phyloP scores from a whole-genome alignment of 176 grass and related monocot genomes.

The Bolboschoenus planiculmis region DNA sequence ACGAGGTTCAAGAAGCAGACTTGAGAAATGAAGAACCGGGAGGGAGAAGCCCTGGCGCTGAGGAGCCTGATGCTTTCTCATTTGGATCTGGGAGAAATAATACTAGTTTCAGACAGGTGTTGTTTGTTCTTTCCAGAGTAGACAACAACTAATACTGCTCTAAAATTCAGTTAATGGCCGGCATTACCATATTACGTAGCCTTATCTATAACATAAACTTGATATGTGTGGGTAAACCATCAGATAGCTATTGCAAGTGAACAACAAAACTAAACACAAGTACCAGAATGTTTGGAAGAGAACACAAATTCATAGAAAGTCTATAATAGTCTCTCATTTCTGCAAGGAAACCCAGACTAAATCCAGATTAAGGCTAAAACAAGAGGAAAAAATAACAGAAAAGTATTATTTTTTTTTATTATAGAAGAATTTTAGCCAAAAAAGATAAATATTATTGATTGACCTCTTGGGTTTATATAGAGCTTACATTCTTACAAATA shows the following conservation, averaged over 20 bases:
- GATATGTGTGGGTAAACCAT: not conserved
- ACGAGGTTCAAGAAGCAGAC: conserved; percentile 28
- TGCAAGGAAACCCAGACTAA: not conserved
- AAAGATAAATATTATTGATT: too few relatives aligned
- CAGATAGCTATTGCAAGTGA: not conserved
- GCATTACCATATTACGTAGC: not conserved
- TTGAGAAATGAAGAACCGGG: conserved; percentile 37
- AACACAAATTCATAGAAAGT: not conserved
- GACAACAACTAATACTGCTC: conserved; percentile 1
- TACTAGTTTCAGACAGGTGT: conserved; percentile 52
- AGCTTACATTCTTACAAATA: too few relatives aligned
- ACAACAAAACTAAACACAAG: not conserved
- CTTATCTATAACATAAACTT: not conserved
- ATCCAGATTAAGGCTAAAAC: not conserved
- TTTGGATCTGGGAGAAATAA: conserved; percentile 62
- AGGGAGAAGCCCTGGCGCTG: conserved; percentile 32
- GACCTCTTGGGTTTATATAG: too few relatives aligned
- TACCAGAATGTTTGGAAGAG: not conserved
- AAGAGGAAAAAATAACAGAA: not conserved
- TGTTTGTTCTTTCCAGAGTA: conserved; percentile 10
- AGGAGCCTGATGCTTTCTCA: conserved; percentile 72
- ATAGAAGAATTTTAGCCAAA: too few relatives aligned
- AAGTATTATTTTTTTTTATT: not conserved
- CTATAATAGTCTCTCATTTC: not conserved
- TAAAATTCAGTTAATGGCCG: not conserved